phyloP scores from a whole-genome alignment of 2,329 filamentous ascomycete genomes.

The Hirsutella minnesotensis region DNA sequence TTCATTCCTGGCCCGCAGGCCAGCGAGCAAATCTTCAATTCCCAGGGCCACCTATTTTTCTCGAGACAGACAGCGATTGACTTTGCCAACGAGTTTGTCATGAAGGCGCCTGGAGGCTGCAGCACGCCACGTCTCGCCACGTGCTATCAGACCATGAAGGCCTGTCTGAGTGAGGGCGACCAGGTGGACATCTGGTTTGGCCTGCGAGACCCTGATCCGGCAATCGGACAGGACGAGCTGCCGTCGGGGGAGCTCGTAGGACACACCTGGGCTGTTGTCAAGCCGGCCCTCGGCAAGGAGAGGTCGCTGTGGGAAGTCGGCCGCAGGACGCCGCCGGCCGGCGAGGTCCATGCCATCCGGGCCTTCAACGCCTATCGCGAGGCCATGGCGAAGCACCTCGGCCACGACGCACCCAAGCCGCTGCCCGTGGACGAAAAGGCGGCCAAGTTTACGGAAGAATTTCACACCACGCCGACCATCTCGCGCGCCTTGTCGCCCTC shows the following conservation, averaged over 20 bases:
- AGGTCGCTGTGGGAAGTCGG: conserved; percentile 8
- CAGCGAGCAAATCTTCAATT: conserved; percentile 8
- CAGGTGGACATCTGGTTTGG: conserved; percentile 9
- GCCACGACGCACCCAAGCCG: neutral
- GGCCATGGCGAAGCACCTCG: conserved; percentile 4
- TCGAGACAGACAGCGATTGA: conserved; percentile 4
- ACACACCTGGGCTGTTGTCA: conserved; percentile 5
- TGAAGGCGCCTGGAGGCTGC: neutral
- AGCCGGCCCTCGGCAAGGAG: conserved; percentile 3
- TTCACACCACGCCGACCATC: conserved; percentile 6
- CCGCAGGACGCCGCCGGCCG: conserved; percentile 4
- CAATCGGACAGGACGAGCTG: conserved; percentile 1
- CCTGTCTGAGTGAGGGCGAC: conserved; percentile 7
- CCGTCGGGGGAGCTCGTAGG: neutral
- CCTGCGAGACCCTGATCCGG: conserved; percentile 4
- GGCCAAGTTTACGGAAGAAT: conserved; percentile 1
- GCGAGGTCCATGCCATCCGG: conserved; percentile 5
- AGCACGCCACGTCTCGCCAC: neutral
- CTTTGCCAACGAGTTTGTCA: neutral
- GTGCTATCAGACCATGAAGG: conserved; percentile 5
- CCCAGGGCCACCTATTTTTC: neutral
- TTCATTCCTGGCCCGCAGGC: conserved; percentile 7
- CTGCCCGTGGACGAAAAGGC: neutral
- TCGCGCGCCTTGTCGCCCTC: conserved; percentile 8
- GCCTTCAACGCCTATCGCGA: conserved; percentile 9